Evolutionary conservation across 768 basidiomycete species (phyloP).

Genomic region (Suillus lakei): DNA sequence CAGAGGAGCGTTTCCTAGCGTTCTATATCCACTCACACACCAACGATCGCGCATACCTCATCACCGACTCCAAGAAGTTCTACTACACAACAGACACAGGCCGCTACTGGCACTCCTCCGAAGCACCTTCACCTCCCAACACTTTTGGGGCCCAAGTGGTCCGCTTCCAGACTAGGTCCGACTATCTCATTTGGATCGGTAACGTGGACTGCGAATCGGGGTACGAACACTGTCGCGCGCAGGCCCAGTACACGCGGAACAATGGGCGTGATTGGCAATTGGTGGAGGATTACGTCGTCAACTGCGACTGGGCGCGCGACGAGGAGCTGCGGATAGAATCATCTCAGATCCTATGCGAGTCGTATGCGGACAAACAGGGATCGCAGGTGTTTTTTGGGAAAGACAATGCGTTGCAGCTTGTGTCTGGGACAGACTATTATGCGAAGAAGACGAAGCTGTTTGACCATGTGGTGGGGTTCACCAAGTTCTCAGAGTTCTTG

Average conservation of each 20-base stretch:
- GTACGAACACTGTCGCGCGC: slow-evolving; percentile 65
- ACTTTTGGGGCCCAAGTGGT: slow-evolving; percentile 75
- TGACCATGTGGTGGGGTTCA: slow-evolving; percentile 89
- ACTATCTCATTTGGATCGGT: slow-evolving; percentile 91
- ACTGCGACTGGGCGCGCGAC: slow-evolving; percentile 93
- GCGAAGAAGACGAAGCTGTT: slow-evolving; percentile 76
- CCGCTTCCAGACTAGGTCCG: slow-evolving; percentile 86
- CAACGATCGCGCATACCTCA: slow-evolving; percentile 85
- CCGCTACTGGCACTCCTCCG: slow-evolving; percentile 60
- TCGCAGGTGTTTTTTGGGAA: slow-evolving; percentile 62
- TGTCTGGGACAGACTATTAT: slow-evolving; percentile 80
- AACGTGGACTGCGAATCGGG: slow-evolving; percentile 62
- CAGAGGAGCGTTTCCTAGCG: slow-evolving; percentile 69
- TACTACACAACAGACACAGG: slow-evolving; percentile 89
- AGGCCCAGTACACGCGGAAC: slow-evolving; percentile 74
- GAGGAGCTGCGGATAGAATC: slow-evolving; percentile 77
- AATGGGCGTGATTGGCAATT: slow-evolving; percentile 78
- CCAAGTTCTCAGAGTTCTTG: slow-evolving; percentile 96
- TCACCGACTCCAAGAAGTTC: slow-evolving; percentile 67
- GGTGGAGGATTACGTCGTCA: slow-evolving; percentile 86
- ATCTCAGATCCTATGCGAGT: slow-evolving; percentile 92
- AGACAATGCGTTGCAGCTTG: slow-evolving; percentile 71
- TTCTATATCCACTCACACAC: slow-evolving; percentile 88
- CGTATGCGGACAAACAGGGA: slow-evolving; percentile 81
- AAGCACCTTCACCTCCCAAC: slow-evolving; percentile 77